Percentiles rank a stretch among this genome's conserved stretches.
phyloP scores from a whole-genome alignment of 176 grass and related monocot species.

The Oryza nivara region DNA sequence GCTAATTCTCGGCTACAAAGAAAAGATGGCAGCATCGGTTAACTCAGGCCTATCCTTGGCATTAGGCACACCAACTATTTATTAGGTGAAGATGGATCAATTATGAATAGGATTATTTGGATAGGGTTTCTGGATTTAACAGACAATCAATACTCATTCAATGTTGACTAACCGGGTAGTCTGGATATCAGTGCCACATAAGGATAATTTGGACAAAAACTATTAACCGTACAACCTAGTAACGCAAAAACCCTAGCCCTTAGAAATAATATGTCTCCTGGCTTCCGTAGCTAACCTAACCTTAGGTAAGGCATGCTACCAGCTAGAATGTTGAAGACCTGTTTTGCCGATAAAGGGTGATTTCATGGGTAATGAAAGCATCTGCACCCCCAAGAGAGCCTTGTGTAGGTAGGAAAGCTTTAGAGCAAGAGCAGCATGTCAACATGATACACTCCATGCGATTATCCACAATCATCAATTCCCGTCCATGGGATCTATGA shows the following conservation, averaged over 20 bases:
- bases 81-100: neutral
- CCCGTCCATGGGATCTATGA: neutral
- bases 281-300: neutral
- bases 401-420: neutral
- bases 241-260: neutral
- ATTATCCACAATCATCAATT: neutral
- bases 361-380: too few species aligned
- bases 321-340: neutral
- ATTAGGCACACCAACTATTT: neutral
- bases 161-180: neutral
- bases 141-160: neutral
- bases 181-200: neutral
- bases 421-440: neutral
- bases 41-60: too few species aligned
- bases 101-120: neutral
- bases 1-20: neutral
- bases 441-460: neutral
- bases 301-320: neutral
- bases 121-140: neutral
- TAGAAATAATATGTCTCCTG: neutral
- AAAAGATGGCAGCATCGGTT: neutral
- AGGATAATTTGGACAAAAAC: neutral
- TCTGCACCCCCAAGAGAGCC: neutral
- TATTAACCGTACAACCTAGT: neutral
- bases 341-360: too few species aligned